A percentile compares a stretch with the other conserved stretches of the same genome.
phyloP scores from a whole-genome alignment of 441 rosid genomes.

The Brassica balearica region DNA sequence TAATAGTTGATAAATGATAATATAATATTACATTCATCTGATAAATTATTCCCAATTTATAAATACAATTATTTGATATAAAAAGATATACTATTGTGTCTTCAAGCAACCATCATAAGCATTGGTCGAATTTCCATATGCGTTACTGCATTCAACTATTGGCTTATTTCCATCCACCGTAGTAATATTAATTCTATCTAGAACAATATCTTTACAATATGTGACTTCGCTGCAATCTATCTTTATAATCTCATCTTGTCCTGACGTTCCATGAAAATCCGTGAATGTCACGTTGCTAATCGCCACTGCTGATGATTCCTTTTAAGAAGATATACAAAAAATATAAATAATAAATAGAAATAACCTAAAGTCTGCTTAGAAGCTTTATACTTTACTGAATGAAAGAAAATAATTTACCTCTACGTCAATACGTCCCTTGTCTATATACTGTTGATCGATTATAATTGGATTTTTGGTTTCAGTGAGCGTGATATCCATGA shows the following conservation, averaged over 20 bases:
- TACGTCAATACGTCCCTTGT: neutral
- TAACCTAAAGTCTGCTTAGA: neutral
- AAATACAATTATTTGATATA: neutral
- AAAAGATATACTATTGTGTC: neutral
- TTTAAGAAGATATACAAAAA: neutral
- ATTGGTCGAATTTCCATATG: slow-evolving; percentile 12
- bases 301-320: slow-evolving; percentile 37
- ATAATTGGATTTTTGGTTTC: slow-evolving; percentile 34
- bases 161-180: slow-evolving; percentile 34
- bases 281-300: slow-evolving; percentile 46
- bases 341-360: neutral
- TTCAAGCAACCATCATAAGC: neutral
- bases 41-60: neutral
- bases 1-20: neutral
- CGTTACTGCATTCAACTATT: slow-evolving; percentile 12
- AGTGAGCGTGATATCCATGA: neutral
- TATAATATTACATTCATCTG: neutral
- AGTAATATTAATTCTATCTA: slow-evolving; percentile 38
- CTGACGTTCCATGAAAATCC: slow-evolving; percentile 42
- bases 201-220: slow-evolving; percentile 42
- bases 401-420: slow-evolving; percentile 26
- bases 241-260: slow-evolving; percentile 32
- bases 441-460: slow-evolving; percentile 33
- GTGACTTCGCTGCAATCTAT: slow-evolving; percentile 42
- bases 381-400: neutral